Conservation (phyloP, 192 early-diverging fungal species). For the Pilaira anomala region DNA sequence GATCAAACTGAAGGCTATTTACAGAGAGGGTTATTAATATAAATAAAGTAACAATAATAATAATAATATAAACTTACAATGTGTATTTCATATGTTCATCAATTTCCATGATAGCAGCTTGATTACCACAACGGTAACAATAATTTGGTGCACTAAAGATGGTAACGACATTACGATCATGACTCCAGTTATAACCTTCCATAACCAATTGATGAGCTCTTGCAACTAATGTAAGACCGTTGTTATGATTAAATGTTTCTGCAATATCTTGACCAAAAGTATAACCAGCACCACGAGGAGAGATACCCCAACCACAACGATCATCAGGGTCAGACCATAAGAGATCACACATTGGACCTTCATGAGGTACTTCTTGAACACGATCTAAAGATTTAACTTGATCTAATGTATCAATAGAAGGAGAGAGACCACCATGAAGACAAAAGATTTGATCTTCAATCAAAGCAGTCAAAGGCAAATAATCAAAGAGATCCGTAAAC, state of each 20-base stretch:
- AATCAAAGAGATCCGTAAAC: constrained; percentile 98
- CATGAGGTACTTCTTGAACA: constrained; percentile 88
- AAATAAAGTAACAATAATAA: background rate
- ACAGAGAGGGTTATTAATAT: background rate
- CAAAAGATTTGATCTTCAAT: constrained; percentile 98
- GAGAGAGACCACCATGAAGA: constrained; percentile 96
- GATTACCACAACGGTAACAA: constrained; percentile 99
- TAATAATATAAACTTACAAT: constrained; percentile 72
- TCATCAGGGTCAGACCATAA: constrained; percentile 89
- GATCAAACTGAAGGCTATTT: constrained; percentile 89
- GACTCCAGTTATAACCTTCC: constrained; percentile 98
- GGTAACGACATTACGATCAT: constrained; percentile 97
- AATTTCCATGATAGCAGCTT: constrained; percentile 99
- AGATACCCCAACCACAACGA: constrained; percentile 84
- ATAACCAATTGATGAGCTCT: constrained; percentile 91
- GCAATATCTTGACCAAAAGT: constrained; percentile 89
- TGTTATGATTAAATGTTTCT: constrained; percentile 90
- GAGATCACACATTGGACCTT: constrained; percentile 86
- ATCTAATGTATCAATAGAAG: constrained; percentile 93
- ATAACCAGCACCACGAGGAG: constrained; percentile 82
- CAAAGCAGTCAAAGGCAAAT: constrained; percentile 90
- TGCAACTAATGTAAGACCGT: constrained; percentile 94
- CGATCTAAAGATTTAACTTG: constrained; percentile 95
- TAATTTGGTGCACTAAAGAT: constrained; percentile 99
- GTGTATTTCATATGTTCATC: constrained; percentile 99